These are phyloP conservation scores for Lasiodiplodia citricola DNA, from an alignment of 2,329 filamentous ascomycete species.

Conservation along the genomic window DNA sequence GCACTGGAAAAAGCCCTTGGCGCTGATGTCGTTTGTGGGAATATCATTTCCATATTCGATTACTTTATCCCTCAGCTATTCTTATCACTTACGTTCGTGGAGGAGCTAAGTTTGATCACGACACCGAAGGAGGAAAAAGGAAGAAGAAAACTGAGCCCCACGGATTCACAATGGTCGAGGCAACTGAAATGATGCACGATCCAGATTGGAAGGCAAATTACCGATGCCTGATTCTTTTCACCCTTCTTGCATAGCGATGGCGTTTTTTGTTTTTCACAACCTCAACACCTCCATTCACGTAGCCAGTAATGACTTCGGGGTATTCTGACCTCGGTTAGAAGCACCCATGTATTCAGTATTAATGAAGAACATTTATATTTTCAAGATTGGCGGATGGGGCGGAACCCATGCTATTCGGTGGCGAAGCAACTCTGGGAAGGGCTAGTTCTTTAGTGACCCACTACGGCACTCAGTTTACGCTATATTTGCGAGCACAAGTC, in stretches of 20 bases:
- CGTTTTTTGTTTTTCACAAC: not conserved
- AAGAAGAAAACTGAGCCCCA: not conserved
- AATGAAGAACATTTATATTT: not conserved
- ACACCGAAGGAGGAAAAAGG: not conserved
- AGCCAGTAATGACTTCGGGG: not conserved
- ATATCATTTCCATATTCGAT: not conserved
- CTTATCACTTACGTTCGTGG: not conserved
- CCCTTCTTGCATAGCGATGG: conserved; percentile 11
- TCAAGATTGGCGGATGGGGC: not conserved
- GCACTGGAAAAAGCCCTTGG: not conserved
- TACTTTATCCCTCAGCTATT: not conserved
- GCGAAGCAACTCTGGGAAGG: not conserved
- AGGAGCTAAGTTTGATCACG: not conserved
- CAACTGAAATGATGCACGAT: not conserved
- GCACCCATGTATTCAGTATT: not conserved
- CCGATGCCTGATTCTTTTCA: not conserved
- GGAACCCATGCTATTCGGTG: too few relatives aligned
- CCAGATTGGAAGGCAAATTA: not conserved
- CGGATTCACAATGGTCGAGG: not conserved
- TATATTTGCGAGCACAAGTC: not conserved
- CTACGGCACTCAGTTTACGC: not conserved
- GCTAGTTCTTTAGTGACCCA: not conserved
- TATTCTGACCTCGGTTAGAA: not conserved
- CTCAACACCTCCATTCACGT: not conserved
- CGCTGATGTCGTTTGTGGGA: not conserved